Conservation (phyloP, 148 eudicot genomes). For the Silene conica region DNA sequence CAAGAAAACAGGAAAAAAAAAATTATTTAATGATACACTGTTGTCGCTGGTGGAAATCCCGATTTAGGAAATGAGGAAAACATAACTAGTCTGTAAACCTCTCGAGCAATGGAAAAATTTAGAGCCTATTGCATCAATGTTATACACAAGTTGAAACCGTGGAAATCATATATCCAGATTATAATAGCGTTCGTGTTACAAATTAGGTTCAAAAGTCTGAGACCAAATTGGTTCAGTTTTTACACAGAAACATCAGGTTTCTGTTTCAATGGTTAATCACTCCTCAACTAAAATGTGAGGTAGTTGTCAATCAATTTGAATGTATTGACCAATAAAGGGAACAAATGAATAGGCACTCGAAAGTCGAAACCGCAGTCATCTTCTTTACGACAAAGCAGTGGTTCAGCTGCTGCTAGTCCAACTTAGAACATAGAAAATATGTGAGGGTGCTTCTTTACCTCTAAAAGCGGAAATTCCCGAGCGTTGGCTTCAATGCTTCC, state of each 20-base stretch:
- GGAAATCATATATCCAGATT: not conserved
- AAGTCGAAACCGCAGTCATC: slow-evolving; percentile 3
- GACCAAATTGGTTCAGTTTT: not conserved
- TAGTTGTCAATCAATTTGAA: not conserved
- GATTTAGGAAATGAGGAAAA: too few species aligned
- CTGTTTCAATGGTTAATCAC: too few species aligned
- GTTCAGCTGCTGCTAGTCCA: not conserved
- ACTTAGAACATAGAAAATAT: not conserved
- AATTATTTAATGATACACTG: too few species aligned
- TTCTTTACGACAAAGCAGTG: not conserved
- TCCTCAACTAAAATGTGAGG: not conserved
- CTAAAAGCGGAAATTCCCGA: not conserved
- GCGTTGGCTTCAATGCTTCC: slow-evolving; percentile 37
- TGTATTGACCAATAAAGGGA: slow-evolving; percentile 1
- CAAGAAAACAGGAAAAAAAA: too few species aligned
- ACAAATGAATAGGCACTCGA: slow-evolving; percentile 6
- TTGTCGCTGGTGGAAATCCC: too few species aligned
- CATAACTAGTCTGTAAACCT: too few species aligned
- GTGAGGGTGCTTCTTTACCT: not conserved
- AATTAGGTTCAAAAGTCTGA: not conserved
- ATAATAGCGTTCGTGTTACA: not conserved
- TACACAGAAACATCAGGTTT: too few species aligned
- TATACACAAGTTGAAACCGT: not conserved
- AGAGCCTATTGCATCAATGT: too few species aligned
- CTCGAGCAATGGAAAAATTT: too few species aligned